Base-by-base conservation (phyloP, 495 filamentous ascomycete species). In the Xylaria flabelliformis region DNA sequence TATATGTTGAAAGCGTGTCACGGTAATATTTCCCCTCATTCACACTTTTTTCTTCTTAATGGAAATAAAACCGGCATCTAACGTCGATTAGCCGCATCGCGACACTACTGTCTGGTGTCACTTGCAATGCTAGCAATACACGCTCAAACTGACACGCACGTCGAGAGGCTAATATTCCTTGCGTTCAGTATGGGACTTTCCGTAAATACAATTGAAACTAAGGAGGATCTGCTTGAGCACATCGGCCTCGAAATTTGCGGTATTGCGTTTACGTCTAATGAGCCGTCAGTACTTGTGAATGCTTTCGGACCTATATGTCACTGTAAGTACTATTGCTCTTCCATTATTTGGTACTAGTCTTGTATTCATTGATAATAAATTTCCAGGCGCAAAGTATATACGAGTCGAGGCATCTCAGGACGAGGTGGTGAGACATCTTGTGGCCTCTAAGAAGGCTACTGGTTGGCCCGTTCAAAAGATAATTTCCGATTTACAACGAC, bases 291-390 rank as follows among this genome's bases (percentile, higher is more conserved):
- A 21, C 75, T 81, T 62, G 76, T 83, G 15, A 83, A 83, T 71
- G 71, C 79, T 34, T 83, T 82, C 56, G 81, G 81, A 0, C 82
- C 80, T 13, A 81, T 83, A 64, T 76, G 80, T 5, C 82, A 78
- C 48, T 83, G 81, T 83, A 67, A 71, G 81, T 77, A 17, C 6
- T 19, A 21, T 62, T 4, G 41, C 41, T 50, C 26, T 50, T 39
- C 3, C 8, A n/a, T 59, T 62, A 15, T 21, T 56, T 34, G 62
- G 24, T 64, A 21, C 7, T 58, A 26, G 13, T 29, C 24, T 7
- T 9, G 46, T 46, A 24, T 39, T 29, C 1, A 29, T 24, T 29
- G 29, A 32, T 17, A 34, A 17, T 46, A 0, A 19, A 63, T 46
- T 17, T 19, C 15, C 12, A 77, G 75, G 75, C 65, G 75, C 66